Percentiles rank a stretch among this genome's conserved stretches.
Conservation (phyloP, 768 basidiomycete species). For the Candolleomyces aberdarensis region DNA sequence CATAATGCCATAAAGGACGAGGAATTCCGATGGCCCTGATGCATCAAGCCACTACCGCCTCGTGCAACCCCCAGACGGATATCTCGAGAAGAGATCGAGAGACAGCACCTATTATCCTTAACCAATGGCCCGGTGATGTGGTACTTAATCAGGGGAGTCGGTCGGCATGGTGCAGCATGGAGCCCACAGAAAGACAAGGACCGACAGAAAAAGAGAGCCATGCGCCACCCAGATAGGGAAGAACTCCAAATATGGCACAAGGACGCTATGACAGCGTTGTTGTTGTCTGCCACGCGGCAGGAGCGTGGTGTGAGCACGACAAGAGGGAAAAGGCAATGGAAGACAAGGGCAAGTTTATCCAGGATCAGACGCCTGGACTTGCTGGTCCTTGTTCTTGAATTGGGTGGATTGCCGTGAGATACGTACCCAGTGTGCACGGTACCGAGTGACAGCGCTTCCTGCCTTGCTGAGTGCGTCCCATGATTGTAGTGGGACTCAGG, state of each 20-base stretch:
- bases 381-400: background rate
- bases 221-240: background rate
- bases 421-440: too few relatives aligned
- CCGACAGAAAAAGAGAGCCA: conserved; percentile 1
- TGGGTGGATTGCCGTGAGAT: background rate
- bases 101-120: too few relatives aligned
- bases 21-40: background rate
- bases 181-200: background rate
- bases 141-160: background rate
- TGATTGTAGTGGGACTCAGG: too few relatives aligned
- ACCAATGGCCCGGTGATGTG: background rate
- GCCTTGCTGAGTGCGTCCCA: too few relatives aligned
- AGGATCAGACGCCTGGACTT: background rate
- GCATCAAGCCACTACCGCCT: background rate
- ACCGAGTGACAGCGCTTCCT: too few relatives aligned
- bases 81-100: background rate
- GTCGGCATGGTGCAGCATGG: background rate
- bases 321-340: background rate
- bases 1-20: background rate
- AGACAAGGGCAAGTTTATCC: background rate
- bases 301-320: background rate
- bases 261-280: background rate
- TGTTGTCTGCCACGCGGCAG: background rate
- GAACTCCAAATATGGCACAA: background rate
- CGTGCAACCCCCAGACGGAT: background rate